Evolutionary conservation across 2,329 filamentous ascomycete genomes (phyloP).

Genomic region (Gaeumannomyces tritici): DNA sequence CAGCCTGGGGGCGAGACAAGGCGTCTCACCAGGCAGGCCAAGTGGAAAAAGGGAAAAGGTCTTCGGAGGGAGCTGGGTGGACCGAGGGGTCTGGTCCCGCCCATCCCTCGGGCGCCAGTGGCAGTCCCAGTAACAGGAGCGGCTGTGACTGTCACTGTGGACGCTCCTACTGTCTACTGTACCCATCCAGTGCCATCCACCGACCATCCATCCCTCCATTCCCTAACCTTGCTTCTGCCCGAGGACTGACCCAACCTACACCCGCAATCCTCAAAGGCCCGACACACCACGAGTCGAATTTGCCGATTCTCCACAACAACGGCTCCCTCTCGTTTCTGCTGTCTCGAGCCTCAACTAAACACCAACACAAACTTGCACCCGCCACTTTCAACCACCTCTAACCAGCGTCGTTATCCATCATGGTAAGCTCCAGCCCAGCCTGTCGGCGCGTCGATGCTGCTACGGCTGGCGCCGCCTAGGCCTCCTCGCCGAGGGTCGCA

Average conservation of each 20-base stretch:
- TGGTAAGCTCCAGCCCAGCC: background rate
- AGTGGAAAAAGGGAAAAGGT: background rate
- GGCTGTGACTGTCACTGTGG: too few species aligned
- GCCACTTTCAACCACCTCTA: background rate
- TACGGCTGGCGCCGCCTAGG: constrained; percentile 2
- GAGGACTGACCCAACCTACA: background rate
- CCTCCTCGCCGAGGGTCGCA: constrained; percentile 1
- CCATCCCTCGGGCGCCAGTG: background rate
- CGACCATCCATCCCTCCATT: too few species aligned
- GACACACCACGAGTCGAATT: background rate
- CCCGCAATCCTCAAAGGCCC: background rate
- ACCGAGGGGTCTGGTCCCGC: background rate
- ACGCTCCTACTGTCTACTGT: too few species aligned
- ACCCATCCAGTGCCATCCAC: too few species aligned
- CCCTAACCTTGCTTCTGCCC: too few species aligned
- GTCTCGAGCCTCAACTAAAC: background rate
- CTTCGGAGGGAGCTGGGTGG: background rate
- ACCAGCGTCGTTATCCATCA: background rate
- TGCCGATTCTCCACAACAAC: background rate
- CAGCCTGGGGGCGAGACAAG: background rate
- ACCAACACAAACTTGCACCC: background rate
- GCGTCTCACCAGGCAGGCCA: background rate
- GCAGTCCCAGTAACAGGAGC: too few species aligned
- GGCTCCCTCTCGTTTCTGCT: background rate
- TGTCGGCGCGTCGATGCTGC: background rate